Evolutionary conservation across 805 yeast species (phyloP).

Genomic region (Kuraishia floccosa): DNA sequence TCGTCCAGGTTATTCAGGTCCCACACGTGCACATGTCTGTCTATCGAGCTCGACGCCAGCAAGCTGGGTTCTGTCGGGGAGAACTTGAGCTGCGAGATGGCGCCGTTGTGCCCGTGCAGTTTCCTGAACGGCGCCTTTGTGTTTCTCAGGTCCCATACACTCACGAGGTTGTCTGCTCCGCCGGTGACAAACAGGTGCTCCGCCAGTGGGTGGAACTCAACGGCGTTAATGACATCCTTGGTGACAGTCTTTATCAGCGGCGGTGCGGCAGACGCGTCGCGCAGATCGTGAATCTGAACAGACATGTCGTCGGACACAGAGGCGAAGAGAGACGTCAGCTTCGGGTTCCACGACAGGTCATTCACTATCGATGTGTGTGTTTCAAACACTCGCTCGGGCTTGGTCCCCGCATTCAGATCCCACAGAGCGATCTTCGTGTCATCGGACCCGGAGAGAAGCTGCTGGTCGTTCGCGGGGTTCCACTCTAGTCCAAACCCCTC

Average conservation of each 20-base stretch:
- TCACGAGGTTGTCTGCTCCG: slow-evolving; percentile 64
- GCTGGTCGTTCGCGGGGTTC: slow-evolving; percentile 29
- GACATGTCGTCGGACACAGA: slow-evolving; percentile 62
- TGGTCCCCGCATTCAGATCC: slow-evolving; percentile 30
- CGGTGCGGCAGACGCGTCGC: slow-evolving; percentile 19
- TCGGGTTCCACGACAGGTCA: slow-evolving; percentile 50
- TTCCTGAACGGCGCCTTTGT: slow-evolving; percentile 46
- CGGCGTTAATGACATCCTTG: slow-evolving; percentile 53
- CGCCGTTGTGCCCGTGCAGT: slow-evolving; percentile 53
- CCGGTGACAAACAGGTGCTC: slow-evolving; percentile 59
- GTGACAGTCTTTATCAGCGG: slow-evolving; percentile 42
- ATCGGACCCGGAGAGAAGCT: slow-evolving; percentile 51
- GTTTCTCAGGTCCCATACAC: slow-evolving; percentile 67
- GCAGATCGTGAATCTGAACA: slow-evolving; percentile 49
- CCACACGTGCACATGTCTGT: slow-evolving; percentile 68
- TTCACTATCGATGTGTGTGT: slow-evolving; percentile 51
- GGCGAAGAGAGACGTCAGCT: slow-evolving; percentile 37
- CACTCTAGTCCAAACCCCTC: slow-evolving; percentile 72
- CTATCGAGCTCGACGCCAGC: slow-evolving; percentile 46
- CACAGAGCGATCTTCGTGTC: slow-evolving; percentile 63
- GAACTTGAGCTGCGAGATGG: slow-evolving; percentile 47
- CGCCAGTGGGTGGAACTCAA: slow-evolving; percentile 50
- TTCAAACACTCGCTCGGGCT: slow-evolving; percentile 37
- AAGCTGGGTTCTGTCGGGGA: slow-evolving; percentile 33
- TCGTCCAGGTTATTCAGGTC: slow-evolving; percentile 50